A percentile compares a stretch with the other conserved stretches of the same genome.
phyloP scores from a whole-genome alignment of 192 early-diverging fungal species.

The Mortierella alpina region DNA sequence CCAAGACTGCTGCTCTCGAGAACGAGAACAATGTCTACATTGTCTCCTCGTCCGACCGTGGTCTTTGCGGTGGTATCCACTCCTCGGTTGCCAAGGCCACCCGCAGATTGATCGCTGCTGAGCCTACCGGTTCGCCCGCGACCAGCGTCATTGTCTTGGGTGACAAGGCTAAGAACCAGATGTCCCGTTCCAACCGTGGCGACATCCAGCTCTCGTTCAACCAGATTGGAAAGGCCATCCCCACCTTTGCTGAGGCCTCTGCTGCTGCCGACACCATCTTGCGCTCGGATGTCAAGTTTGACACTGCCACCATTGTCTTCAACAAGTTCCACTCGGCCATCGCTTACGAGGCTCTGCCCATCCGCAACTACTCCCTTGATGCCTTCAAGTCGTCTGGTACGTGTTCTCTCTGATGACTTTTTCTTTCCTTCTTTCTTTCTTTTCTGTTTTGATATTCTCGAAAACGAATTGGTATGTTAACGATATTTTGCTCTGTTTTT shows the following conservation, averaged over 20 bases:
- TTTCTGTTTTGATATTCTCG: not conserved
- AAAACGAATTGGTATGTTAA: not conserved
- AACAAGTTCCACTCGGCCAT: slow-evolving; percentile 96
- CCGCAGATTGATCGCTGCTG: slow-evolving; percentile 69
- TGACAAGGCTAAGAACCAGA: slow-evolving; percentile 94
- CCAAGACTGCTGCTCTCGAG: slow-evolving; percentile 77
- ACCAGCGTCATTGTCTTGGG: slow-evolving; percentile 81
- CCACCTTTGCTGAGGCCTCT: slow-evolving; percentile 90
- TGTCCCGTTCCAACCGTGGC: slow-evolving; percentile 77
- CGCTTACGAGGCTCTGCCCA: slow-evolving; percentile 84
- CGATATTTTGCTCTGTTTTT: not conserved
- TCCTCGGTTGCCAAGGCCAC: slow-evolving; percentile 89
- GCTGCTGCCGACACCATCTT: slow-evolving; percentile 84
- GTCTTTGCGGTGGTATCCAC: slow-evolving; percentile 99
- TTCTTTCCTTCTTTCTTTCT: not conserved
- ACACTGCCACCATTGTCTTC: slow-evolving; percentile 87
- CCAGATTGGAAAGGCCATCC: slow-evolving; percentile 90
- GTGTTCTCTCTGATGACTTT: slow-evolving; percentile 1
- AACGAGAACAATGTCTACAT: slow-evolving; percentile 77
- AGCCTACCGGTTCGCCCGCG: slow-evolving; percentile 36
- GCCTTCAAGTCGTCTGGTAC: slow-evolving; percentile 80
- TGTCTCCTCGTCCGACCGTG: slow-evolving; percentile 94
- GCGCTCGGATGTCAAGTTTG: slow-evolving; percentile 68
- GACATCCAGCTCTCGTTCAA: slow-evolving; percentile 91
- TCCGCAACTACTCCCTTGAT: slow-evolving; percentile 73